Base-by-base conservation (phyloP, 2,329 filamentous ascomycete species). In the Pezicula carpinea region DNA sequence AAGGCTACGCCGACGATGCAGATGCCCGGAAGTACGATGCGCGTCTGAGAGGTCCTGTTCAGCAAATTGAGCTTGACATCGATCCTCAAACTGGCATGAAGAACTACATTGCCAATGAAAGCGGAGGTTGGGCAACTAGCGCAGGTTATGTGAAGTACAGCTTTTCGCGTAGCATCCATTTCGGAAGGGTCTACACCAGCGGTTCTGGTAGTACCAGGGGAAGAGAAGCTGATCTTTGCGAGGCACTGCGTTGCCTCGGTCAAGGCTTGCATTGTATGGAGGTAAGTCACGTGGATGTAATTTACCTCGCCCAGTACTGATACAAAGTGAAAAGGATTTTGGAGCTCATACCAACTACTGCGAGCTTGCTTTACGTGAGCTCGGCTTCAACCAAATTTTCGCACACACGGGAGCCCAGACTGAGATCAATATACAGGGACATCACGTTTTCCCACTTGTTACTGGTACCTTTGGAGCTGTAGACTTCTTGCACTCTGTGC, bases 81-180 rank as follows among this genome's bases (percentile, higher is more conserved):
- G 88, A 93, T 59, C 70, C 71, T 29, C 71, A 77, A 5, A 93
- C 88, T 1, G 91, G 91, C n/a, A 96, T 99, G 92, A 99, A 97
- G 69, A 97, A 97, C 65, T 99, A 99, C 66, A 97, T 99, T 56
- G 83, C 92, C 50, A 97, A 96, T 60, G 92, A 97, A 65, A 73
- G 70, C 13, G 89, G 90, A 4, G 78, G 80, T 34, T 96, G 91
- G 87, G 89, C 91, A 1, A 99, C 93, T 17, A 96, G 90, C 53
- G 74, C 87, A 6, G 91, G 87, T 33, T 96, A 92, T 60, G 76
- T 96, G 50, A 82, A 83, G 56, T 88, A 81, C 67, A 90, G 86
- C 58, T 74, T 93, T 52, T 75, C 76, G 13, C 79, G 87, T 50
- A 80, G 83, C 63, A 87, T 92, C 52, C 87, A 92, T 66, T 90